These are phyloP conservation scores for Nigrospora oryzae DNA, from an alignment of 2,329 filamentous ascomycete species.

Conservation along the genomic window DNA sequence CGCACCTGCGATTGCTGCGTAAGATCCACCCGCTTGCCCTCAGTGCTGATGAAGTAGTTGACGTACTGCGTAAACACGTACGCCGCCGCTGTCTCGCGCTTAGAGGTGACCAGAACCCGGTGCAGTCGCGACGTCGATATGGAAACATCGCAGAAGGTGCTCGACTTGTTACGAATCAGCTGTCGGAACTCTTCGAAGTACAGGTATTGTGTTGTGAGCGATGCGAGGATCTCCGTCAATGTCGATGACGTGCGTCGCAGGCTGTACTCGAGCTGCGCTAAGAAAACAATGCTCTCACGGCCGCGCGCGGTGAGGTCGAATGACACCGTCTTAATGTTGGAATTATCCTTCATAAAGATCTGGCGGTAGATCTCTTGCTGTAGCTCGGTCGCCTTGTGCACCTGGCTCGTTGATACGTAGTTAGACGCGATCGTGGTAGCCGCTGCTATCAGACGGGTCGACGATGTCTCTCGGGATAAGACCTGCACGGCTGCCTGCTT, in stretches of 20 bases:
- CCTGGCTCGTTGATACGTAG: conserved; percentile 24
- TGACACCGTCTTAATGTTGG: conserved; percentile 12
- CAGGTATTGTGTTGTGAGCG: conserved; percentile 30
- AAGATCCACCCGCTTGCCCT: conserved; percentile 19
- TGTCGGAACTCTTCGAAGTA: conserved; percentile 29
- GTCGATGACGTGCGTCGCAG: conserved; percentile 20
- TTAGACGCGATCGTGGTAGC: conserved; percentile 25
- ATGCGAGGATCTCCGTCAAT: conserved; percentile 31
- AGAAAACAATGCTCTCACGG: conserved; percentile 29
- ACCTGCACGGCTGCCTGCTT: conserved; percentile 22
- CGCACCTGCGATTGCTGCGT: conserved; percentile 17
- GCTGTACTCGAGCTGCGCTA: conserved; percentile 34
- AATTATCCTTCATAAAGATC: conserved; percentile 25
- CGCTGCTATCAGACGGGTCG: conserved; percentile 19
- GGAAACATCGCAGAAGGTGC: conserved; percentile 24
- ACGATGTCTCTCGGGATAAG: conserved; percentile 19
- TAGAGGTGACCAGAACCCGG: conserved; percentile 16
- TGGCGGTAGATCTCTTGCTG: conserved; percentile 27
- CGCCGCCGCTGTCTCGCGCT: conserved; percentile 13
- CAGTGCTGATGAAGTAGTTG: conserved; percentile 21
- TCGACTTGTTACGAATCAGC: conserved; percentile 25
- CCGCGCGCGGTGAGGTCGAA: conserved; percentile 24
- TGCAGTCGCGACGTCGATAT: conserved; percentile 23
- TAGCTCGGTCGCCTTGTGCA: conserved; percentile 21
- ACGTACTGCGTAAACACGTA: conserved; percentile 20